A percentile compares a stretch with the other conserved stretches of the same genome.
Conservation (phyloP, 1,284 basidiomycete species). For the Ganoderma leucocontextum region DNA sequence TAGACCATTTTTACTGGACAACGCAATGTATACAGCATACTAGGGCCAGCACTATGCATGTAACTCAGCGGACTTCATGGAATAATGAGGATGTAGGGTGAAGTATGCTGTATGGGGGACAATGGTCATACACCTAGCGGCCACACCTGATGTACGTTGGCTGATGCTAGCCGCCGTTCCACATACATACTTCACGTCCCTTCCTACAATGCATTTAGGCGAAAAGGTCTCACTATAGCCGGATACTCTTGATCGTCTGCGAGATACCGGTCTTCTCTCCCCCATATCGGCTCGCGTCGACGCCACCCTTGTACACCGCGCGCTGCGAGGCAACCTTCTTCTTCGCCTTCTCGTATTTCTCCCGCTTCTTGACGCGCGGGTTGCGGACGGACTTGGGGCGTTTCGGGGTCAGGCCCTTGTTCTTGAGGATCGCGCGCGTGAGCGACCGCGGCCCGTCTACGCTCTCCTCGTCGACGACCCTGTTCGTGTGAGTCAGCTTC, state of each 20-base stretch:
- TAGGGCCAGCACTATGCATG: neutral
- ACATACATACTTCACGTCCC: neutral
- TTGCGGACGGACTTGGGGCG: slow-evolving; percentile 90
- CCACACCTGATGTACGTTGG: neutral
- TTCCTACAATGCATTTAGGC: too few relatives aligned
- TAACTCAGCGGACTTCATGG: neutral
- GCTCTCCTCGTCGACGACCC: slow-evolving; percentile 58
- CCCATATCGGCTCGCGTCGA: slow-evolving; percentile 67
- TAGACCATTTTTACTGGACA: neutral
- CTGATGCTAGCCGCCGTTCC: neutral
- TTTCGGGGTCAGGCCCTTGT: slow-evolving; percentile 91
- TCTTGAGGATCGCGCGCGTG: slow-evolving; percentile 90
- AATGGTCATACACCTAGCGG: neutral
- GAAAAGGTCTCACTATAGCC: slow-evolving; percentile 46
- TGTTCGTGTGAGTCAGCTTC: slow-evolving; percentile 34
- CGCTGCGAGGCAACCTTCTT: slow-evolving; percentile 90
- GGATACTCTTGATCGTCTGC: slow-evolving; percentile 86
- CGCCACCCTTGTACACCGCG: slow-evolving; percentile 88
- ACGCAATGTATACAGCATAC: neutral
- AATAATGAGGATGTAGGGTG: too few relatives aligned
- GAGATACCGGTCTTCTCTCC: slow-evolving; percentile 87
- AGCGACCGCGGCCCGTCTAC: slow-evolving; percentile 83
- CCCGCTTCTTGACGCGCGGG: slow-evolving; percentile 94
- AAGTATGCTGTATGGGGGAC: neutral
- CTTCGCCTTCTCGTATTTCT: slow-evolving; percentile 93